Evolutionary conservation across 2,329 filamentous ascomycete species (phyloP), one percentile per base, ranked within the genome.

Genomic region (Pezicula carpinea): DNA sequence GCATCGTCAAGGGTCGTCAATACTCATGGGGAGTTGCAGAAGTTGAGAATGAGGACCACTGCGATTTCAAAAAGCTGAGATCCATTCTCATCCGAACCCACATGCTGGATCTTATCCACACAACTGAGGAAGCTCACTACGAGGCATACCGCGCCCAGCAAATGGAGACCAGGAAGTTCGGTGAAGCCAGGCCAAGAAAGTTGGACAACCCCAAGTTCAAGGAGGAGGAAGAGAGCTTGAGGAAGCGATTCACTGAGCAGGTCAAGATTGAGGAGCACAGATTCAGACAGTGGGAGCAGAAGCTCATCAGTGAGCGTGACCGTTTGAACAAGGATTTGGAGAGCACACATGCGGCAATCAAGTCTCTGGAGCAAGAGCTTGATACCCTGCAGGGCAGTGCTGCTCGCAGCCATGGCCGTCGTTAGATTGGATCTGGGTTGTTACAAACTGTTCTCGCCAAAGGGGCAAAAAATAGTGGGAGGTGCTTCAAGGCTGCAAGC

Each of bases 191-290:
- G 59, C 93, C 93, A 60, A 82, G 92, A 72, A 99, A 99, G 82
- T 79, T 99, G 62, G 93, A 99, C 76, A 99, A 99, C 79, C 93
- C 93, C 74, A 99, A 99, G 79, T 99, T 97, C 82, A 99, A 99
- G 83, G 93, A 99, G 71, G 93, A 99, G 73, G 93, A 99, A 69
- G 93, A 99, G 79, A 88, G 89, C 53, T 83, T 99, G 57, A 85
- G 93, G 74, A 99, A 99, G 84, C 84, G 95, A 61, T 99, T 99
- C 75, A 99, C 93, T 60, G 93, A 99, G 77, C 93, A 99, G 72
- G 93, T 99, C 77, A 99, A 99, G 88, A 88, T 99, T 65, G 95
- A 99, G 78, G 93, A 99, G 76, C 90, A 96, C 76, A 85, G 93
- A 58, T 99, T 99, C 85, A 84, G 95, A 72, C 87, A 95, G 74